These are phyloP conservation scores for Fraxinus americana DNA, from an alignment of 257 asterid species.

Conservation along the genomic window DNA sequence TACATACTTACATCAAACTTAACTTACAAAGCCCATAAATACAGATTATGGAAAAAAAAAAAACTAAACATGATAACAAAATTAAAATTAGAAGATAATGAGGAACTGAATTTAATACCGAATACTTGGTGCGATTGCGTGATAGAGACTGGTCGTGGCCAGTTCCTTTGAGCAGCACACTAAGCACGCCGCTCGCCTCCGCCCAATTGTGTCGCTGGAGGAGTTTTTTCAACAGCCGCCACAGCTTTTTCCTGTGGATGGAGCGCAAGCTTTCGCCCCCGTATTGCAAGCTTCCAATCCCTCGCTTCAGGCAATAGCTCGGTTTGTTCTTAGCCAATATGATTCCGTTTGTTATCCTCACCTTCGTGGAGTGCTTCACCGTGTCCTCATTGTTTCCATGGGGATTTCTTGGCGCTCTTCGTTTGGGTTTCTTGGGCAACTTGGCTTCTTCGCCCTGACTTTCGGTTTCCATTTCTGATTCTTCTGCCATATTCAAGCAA, in stretches of 20 bases:
- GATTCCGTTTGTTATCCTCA: conserved; percentile 35
- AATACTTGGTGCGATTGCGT: conserved; percentile 63
- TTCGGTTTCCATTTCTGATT: conserved; percentile 19
- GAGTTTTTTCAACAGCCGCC: conserved; percentile 45
- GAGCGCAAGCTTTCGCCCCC: conserved; percentile 45
- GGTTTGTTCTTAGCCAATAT: conserved; percentile 48
- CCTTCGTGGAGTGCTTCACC: conserved; percentile 20
- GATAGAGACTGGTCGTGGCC: conserved; percentile 41
- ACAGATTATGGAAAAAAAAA: no score
- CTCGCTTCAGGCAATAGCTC: conserved; percentile 57
- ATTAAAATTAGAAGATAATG: background rate
- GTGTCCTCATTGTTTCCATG: conserved; percentile 31
- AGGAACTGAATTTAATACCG: conserved; percentile 40
- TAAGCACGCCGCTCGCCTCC: conserved; percentile 75
- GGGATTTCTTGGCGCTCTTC: conserved; percentile 16
- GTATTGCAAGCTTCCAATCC: conserved; percentile 38
- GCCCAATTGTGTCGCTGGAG: conserved; percentile 59
- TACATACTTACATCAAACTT: no score
- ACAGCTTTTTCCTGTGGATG: conserved; percentile 53
- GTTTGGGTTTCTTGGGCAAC: conserved; percentile 15
- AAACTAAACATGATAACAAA: background rate
- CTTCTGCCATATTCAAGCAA: conserved; percentile 25
- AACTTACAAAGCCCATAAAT: no score
- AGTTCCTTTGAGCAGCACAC: conserved; percentile 66
- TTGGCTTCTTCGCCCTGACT: conserved; percentile 22